phyloP scores from a whole-genome alignment of 2,329 filamentous ascomycete genomes.

The Aspergillus chevalieri region DNA sequence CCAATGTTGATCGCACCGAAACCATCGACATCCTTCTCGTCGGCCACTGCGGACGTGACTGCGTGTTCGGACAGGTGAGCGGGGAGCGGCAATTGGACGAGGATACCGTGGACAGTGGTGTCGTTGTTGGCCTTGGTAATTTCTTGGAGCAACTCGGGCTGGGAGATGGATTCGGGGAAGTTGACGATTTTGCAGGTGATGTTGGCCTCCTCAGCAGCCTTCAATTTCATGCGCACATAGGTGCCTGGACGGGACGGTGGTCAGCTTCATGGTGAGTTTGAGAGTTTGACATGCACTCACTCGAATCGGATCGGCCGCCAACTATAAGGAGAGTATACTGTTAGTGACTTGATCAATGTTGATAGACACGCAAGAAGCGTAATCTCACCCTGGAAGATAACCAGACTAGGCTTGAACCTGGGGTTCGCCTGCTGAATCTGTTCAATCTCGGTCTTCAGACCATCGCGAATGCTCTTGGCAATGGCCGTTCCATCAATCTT shows the following conservation, averaged over 20 bases:
- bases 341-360: not conserved
- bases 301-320: conserved; percentile 85
- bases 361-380: not conserved
- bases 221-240: conserved; percentile 99
- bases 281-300: conserved; percentile 46
- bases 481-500: conserved; percentile 96
- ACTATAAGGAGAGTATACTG: conserved; percentile 49
- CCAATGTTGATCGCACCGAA: conserved; percentile 94
- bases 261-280: conserved; percentile 9
- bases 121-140: conserved; percentile 83
- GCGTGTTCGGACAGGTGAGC: conserved; percentile 83
- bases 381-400: conserved; percentile 81
- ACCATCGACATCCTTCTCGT: conserved; percentile 96
- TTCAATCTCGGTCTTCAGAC: conserved; percentile 71
- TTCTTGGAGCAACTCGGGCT: conserved; percentile 77
- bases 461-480: conserved; percentile 83
- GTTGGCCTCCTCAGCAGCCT: conserved; percentile 89
- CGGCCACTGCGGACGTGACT: conserved; percentile 81
- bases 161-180: conserved; percentile 71
- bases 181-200: conserved; percentile 83
- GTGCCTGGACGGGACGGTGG: conserved; percentile 54
- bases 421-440: conserved; percentile 76
- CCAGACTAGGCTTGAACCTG: conserved; percentile 79
- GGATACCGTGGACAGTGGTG: conserved; percentile 76
- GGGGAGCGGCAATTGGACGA: conserved; percentile 89